Evolutionary conservation across 2,329 filamentous ascomycete species (phyloP).

Genomic region (Orbilia ellipsospora): DNA sequence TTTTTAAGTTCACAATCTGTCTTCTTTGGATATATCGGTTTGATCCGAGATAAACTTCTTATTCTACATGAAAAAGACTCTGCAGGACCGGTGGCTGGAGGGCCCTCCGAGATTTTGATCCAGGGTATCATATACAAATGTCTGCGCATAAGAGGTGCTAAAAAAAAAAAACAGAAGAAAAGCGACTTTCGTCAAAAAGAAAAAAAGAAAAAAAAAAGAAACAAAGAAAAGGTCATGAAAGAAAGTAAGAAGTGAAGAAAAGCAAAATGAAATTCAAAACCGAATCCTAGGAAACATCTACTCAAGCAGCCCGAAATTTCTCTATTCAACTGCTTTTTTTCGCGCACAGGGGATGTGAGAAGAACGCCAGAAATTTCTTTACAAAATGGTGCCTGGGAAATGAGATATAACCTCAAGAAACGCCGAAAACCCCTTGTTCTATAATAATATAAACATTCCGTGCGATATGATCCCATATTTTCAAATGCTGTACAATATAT

Average conservation of each 20-base stretch:
- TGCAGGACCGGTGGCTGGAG: conserved; percentile 4
- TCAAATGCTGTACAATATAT: conserved; percentile 3
- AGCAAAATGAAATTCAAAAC: conserved; percentile 10
- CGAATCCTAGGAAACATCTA: conserved; percentile 18
- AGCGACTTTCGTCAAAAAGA: background rate
- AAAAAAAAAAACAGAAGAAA: conserved; percentile 8
- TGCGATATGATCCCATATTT: conserved; percentile 5
- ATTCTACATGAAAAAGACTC: conserved; percentile 2
- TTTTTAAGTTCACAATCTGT: too few relatives aligned
- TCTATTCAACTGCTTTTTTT: background rate
- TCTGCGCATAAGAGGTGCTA: background rate
- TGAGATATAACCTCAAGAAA: conserved; percentile 46
- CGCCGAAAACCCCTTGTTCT: conserved; percentile 21
- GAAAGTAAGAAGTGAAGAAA: conserved; percentile 7
- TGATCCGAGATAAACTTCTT: conserved; percentile 7
- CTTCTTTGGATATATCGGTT: background rate
- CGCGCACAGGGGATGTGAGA: too few relatives aligned
- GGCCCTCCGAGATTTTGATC: conserved; percentile 4
- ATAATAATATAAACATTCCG: background rate
- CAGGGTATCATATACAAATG: conserved; percentile 43
- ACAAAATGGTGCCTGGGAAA: conserved; percentile 35
- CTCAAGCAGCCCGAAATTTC: conserved; percentile 15
- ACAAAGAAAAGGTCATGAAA: background rate
- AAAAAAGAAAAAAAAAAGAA: background rate
- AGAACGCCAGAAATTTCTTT: too few relatives aligned